Base-by-base conservation (phyloP, 257 asterid genomes). In the Solanum appendiculatum region DNA sequence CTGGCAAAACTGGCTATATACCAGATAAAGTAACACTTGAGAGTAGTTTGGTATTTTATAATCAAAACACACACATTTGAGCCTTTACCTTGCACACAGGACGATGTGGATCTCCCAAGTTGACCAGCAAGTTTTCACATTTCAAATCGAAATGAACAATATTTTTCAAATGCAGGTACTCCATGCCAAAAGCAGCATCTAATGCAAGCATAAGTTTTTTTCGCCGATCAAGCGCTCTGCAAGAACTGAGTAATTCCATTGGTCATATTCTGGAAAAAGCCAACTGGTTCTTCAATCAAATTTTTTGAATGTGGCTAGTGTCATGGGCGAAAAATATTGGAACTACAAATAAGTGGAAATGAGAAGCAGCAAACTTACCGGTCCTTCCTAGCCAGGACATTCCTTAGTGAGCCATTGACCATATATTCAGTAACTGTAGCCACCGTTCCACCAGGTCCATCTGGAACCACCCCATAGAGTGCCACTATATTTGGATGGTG, bases 401-500 rank as follows among this genome's bases (percentile, higher is more conserved):
- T 96, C 87, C 96, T 93, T 83, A 95, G 88, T 23, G 98, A 96
- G 2, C 98, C 98, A 87, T 94, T 93, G 54, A 90, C 94, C 98
- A 96, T 94, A 90, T 88, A 96, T 74, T 96, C 98, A 25, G 98
- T 92, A 20, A 96, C 98, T 63, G 98, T 96, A 64, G 98, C 98
- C 89, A 96, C 82, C 78, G 98, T 93, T 58, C 95, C 96, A 36
- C 92, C 96, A 48, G 95, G 96, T 73, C 96, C 98, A 92, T 94
- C 96, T 29, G 98, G 98, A 88, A 94, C 98, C 58, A 96, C 98
- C 69, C 98, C 98, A 33, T 96, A 96, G 86, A 96, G 93, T 54
- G 98, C 98, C 86, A 95, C 97, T 64, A 95, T 91, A 91, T 95
- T 94, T 44, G 98, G 98, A 90, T 95, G 98, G 92, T 94, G 98